phyloP scores from a whole-genome alignment of 768 basidiomycete genomes.

The Roridomyces roridus region DNA sequence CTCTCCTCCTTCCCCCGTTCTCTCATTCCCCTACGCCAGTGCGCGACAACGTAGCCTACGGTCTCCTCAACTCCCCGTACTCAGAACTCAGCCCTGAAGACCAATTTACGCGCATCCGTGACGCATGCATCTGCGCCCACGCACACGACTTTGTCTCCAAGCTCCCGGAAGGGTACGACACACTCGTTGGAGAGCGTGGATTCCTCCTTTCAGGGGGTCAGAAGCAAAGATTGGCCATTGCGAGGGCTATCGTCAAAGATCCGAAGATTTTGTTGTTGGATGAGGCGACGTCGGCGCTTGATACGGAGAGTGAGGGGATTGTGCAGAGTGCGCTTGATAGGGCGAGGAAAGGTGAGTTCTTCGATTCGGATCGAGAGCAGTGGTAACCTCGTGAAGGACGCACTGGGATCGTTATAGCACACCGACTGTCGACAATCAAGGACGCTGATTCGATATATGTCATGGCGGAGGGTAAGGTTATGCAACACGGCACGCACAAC shows the following conservation, averaged over 20 bases:
- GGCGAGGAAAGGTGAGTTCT: constrained; percentile 46
- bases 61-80: constrained; percentile 76
- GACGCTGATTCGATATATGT: constrained; percentile 86
- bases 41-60: constrained; percentile 81
- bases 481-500: constrained; percentile 82
- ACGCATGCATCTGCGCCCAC: constrained; percentile 87
- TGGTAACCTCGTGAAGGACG: constrained; percentile 40
- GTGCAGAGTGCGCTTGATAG: constrained; percentile 94
- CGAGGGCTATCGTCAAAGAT: constrained; percentile 87
- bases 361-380: no score
- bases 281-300: constrained; percentile 86
- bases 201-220: constrained; percentile 87
- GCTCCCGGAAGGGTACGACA: constrained; percentile 71
- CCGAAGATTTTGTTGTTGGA: constrained; percentile 85
- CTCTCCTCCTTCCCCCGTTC: background rate
- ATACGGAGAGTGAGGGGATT: constrained; percentile 84
- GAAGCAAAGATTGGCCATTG: constrained; percentile 90
- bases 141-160: constrained; percentile 84
- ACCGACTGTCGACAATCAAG: constrained; percentile 83
- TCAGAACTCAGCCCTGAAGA: constrained; percentile 70
- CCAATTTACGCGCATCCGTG: constrained; percentile 79
- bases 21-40: constrained; percentile 39
- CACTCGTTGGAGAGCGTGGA: constrained; percentile 84
- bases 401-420: constrained; percentile 62
- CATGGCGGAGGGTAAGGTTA: constrained; percentile 84